Evolutionary conservation across 2,329 filamentous ascomycete species (phyloP).

Genomic region (Colletotrichum orchidophilum): DNA sequence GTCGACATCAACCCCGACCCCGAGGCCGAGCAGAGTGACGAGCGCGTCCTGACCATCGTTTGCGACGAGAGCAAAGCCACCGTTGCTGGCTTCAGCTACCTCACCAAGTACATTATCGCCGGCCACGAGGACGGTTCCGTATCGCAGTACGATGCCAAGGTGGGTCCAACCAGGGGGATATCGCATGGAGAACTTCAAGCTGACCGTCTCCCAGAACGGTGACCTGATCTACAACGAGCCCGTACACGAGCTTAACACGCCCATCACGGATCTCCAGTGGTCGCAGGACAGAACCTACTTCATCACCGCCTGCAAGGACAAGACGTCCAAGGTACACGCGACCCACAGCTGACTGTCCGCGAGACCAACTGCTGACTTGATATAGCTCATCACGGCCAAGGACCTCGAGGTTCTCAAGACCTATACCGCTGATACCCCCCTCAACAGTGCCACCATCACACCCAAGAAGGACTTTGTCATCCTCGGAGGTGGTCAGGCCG

Average conservation of each 20-base stretch:
- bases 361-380: neutral
- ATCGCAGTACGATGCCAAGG: constrained; percentile 91
- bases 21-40: constrained; percentile 83
- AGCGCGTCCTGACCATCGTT: constrained; percentile 86
- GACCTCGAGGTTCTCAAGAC: constrained; percentile 94
- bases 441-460: constrained; percentile 95
- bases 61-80: constrained; percentile 97
- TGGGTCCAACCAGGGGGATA: constrained; percentile 43
- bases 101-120: constrained; percentile 95
- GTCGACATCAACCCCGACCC: constrained; percentile 88
- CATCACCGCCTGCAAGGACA: constrained; percentile 98
- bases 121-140: constrained; percentile 97
- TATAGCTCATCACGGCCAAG: constrained; percentile 80
- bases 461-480: constrained; percentile 98
- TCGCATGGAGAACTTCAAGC: neutral
- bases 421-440: constrained; percentile 89
- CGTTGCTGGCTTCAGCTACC: constrained; percentile 94
- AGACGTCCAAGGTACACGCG: constrained; percentile 80
- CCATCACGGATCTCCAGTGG: constrained; percentile 96
- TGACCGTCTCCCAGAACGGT: constrained; percentile 66
- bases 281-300: constrained; percentile 94
- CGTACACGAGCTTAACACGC: constrained; percentile 84
- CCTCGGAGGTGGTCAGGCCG: constrained; percentile 96
- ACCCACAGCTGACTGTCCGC: neutral
- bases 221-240: constrained; percentile 83